Evolutionary conservation across 257 asterid species (phyloP).

Genomic region (Capsicum baccatum): DNA sequence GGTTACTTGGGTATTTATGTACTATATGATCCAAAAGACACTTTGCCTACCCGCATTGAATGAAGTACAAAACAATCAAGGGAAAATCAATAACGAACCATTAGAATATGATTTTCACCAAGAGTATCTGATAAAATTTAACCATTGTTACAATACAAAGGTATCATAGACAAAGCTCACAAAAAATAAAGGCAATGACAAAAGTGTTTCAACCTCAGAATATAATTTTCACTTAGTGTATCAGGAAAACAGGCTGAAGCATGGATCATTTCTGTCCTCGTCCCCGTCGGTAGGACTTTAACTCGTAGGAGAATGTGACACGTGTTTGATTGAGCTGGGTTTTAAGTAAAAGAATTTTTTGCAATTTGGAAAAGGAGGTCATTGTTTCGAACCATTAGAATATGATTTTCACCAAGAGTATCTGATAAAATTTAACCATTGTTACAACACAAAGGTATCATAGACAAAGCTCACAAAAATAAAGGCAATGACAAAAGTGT

Average conservation of each 20-base stretch:
- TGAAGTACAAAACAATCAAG: background rate
- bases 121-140: background rate
- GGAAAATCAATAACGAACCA: background rate
- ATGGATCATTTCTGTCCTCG: background rate
- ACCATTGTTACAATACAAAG: background rate
- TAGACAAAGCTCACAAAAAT: background rate
- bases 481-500: background rate
- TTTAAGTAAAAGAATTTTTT: background rate
- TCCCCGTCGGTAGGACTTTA: background rate
- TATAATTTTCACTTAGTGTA: background rate
- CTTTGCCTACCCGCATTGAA: background rate
- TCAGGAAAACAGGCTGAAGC: background rate
- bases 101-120: background rate
- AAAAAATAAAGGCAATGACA: background rate
- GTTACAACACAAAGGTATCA: conserved; percentile 5
- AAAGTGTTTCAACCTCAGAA: background rate
- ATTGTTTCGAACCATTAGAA: background rate
- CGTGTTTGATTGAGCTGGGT: background rate
- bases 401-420: background rate
- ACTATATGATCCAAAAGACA: background rate
- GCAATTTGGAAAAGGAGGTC: conserved; percentile 3
- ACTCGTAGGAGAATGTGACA: background rate
- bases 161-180: background rate
- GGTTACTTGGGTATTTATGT: background rate
- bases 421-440: background rate